Percentiles rank a stretch among this genome's conserved stretches.
Evolutionary conservation across 495 filamentous ascomycete genomes (phyloP).

Genomic region (Cercophora samala): DNA sequence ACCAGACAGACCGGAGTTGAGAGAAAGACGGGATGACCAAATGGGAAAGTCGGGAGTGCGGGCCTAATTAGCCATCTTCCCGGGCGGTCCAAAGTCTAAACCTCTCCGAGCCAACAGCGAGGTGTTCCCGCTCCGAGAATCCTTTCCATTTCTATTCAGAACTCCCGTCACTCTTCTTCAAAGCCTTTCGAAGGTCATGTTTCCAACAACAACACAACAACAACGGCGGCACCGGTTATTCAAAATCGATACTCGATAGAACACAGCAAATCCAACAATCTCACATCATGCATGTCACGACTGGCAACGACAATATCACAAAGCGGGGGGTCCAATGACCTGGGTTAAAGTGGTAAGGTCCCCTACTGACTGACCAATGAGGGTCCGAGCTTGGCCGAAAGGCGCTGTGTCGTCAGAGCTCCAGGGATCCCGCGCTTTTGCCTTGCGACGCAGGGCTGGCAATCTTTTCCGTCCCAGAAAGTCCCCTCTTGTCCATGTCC

Average conservation of each 20-base stretch:
- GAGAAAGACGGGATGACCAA: not conserved
- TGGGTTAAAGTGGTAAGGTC: constrained; percentile 2
- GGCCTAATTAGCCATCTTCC: not conserved
- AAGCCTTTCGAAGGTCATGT: too few species aligned
- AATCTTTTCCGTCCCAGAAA: constrained; percentile 25
- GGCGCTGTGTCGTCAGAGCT: constrained; percentile 27
- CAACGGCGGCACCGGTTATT: too few species aligned
- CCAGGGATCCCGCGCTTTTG: constrained; percentile 19
- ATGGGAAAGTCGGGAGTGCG: not conserved
- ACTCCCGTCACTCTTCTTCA: not conserved
- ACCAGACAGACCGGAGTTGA: not conserved
- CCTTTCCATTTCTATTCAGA: not conserved
- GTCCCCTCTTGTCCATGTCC: constrained; percentile 26
- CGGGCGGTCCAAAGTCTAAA: not conserved
- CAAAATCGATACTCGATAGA: too few species aligned
- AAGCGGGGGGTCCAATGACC: constrained; percentile 2
- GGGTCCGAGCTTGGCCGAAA: not conserved
- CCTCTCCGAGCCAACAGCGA: not conserved
- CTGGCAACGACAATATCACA: not conserved
- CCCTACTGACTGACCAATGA: constrained; percentile 11
- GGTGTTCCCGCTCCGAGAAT: not conserved
- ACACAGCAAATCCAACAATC: not conserved
- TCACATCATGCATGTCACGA: not conserved
- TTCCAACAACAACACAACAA: too few species aligned
- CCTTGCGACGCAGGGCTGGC: constrained; percentile 22